Percentiles rank a stretch among this genome's conserved stretches.
Evolutionary conservation across 345 rosid genomes (phyloP).

Genomic region (Arabis hirsuta): DNA sequence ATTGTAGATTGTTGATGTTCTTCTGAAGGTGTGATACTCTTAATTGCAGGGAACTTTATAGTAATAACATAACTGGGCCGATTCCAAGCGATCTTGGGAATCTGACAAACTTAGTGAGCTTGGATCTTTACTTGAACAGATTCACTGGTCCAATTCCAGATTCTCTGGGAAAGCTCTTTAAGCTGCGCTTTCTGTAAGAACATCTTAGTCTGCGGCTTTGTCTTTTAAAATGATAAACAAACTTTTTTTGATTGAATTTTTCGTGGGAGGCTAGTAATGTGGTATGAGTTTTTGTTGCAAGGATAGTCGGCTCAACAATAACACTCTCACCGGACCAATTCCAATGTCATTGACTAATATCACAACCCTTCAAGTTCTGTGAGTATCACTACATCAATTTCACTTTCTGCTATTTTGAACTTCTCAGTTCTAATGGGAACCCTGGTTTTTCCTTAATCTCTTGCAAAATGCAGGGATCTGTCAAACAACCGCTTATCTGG

Average conservation of each 20-base stretch:
- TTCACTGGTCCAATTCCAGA: constrained; percentile 87
- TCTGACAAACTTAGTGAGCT: constrained; percentile 90
- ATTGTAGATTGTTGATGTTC: constrained; percentile 10
- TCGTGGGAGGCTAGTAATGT: constrained; percentile 20
- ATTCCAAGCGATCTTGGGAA: constrained; percentile 94
- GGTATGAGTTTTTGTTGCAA: constrained; percentile 49
- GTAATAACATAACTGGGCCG: constrained; percentile 87
- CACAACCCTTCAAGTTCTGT: constrained; percentile 87
- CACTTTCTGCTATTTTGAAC: neutral
- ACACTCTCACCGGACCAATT: constrained; percentile 77
- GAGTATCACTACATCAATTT: constrained; percentile 46
- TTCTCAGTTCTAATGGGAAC: neutral
- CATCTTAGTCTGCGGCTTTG: constrained; percentile 12
- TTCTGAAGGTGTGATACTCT: constrained; percentile 3
- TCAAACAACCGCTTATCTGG: constrained; percentile 89
- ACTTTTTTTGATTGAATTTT: constrained; percentile 6
- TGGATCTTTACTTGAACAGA: constrained; percentile 94
- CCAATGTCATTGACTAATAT: constrained; percentile 87
- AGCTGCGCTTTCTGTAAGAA: constrained; percentile 89
- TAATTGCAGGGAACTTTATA: constrained; percentile 84
- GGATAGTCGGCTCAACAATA: constrained; percentile 96
- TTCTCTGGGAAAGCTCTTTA: constrained; percentile 79
- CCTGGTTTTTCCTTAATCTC: constrained; percentile 10
- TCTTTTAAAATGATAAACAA: neutral
- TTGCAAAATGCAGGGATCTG: constrained; percentile 69